phyloP scores from a whole-genome alignment of 2,329 filamentous ascomycete species.

The Raffaelea albimanens region DNA sequence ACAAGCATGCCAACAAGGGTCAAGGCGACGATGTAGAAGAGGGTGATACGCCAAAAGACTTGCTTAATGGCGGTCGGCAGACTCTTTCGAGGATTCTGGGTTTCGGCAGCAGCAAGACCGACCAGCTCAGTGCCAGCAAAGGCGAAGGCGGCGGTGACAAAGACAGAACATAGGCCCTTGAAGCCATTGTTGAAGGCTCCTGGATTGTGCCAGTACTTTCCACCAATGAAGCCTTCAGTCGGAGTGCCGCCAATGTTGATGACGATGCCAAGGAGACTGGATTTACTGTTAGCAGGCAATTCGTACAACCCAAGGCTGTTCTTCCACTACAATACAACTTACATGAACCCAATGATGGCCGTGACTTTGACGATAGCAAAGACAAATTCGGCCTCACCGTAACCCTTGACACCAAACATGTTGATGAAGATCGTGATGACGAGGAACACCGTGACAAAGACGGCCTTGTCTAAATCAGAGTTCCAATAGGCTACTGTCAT shows the following conservation, averaged over 20 bases:
- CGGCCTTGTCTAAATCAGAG: slow-evolving; percentile 50
- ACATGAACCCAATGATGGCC: slow-evolving; percentile 84
- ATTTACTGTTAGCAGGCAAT: not conserved
- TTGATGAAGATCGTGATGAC: slow-evolving; percentile 71
- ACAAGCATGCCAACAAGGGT: slow-evolving; percentile 75
- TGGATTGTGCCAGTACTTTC: slow-evolving; percentile 63
- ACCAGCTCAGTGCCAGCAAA: slow-evolving; percentile 71
- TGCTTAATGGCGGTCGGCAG: slow-evolving; percentile 84
- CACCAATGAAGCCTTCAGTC: slow-evolving; percentile 68
- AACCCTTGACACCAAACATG: slow-evolving; percentile 77
- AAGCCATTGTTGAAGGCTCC: slow-evolving; percentile 81
- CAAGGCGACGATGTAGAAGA: slow-evolving; percentile 83
- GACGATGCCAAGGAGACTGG: slow-evolving; percentile 72
- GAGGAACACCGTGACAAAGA: slow-evolving; percentile 79
- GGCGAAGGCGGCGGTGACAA: slow-evolving; percentile 67
- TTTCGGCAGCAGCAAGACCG: slow-evolving; percentile 68
- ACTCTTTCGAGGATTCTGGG: slow-evolving; percentile 69
- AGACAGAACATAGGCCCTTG: slow-evolving; percentile 71
- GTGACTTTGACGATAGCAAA: slow-evolving; percentile 81
- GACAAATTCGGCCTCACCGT: slow-evolving; percentile 82
- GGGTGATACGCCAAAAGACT: slow-evolving; percentile 86
- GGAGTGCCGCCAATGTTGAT: slow-evolving; percentile 75
- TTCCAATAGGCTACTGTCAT: slow-evolving; percentile 81
- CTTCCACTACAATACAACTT: slow-evolving; percentile 29
- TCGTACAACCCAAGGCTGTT: not conserved